Conservation (phyloP, 495 filamentous ascomycete genomes). For the Penicillium coffeae region DNA sequence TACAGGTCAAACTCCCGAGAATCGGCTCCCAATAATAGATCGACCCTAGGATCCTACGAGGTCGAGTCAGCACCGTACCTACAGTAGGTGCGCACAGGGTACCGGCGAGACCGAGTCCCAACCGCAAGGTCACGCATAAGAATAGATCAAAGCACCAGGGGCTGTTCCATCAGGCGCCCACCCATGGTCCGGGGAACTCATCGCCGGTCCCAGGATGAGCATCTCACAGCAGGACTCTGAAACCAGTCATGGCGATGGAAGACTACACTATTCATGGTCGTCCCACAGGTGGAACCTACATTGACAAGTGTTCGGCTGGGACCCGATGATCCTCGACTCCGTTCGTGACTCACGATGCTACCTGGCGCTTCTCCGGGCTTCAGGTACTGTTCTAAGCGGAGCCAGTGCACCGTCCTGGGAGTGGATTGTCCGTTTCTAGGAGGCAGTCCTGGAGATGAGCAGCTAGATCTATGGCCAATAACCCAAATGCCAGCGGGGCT, state of each 20-base stretch:
- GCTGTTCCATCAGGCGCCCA: neutral
- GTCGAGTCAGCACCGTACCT: neutral
- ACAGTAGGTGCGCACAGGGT: neutral
- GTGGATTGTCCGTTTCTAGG: conserved; percentile 8
- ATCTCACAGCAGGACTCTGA: too few relatives aligned
- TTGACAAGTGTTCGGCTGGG: conserved; percentile 4
- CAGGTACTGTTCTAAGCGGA: too few relatives aligned
- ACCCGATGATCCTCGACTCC: neutral
- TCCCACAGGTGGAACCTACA: neutral
- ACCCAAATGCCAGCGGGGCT: neutral
- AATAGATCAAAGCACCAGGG: neutral
- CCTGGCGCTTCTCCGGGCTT: conserved; percentile 9
- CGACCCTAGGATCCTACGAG: neutral
- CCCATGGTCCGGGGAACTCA: neutral
- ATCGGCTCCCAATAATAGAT: neutral
- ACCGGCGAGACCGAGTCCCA: neutral
- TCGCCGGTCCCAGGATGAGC: too few relatives aligned
- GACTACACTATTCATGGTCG: neutral
- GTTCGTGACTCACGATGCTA: conserved; percentile 18
- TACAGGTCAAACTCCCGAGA: too few relatives aligned
- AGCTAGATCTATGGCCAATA: conserved; percentile 21
- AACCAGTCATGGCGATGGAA: too few relatives aligned
- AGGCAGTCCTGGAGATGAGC: conserved; percentile 6
- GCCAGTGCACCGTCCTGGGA: too few relatives aligned
- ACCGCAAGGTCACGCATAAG: neutral